Evolutionary conservation across 1,139 yeast species (phyloP), one percentile per base, ranked within the genome.

Genomic region (Entelexis paramagnoliae): DNA sequence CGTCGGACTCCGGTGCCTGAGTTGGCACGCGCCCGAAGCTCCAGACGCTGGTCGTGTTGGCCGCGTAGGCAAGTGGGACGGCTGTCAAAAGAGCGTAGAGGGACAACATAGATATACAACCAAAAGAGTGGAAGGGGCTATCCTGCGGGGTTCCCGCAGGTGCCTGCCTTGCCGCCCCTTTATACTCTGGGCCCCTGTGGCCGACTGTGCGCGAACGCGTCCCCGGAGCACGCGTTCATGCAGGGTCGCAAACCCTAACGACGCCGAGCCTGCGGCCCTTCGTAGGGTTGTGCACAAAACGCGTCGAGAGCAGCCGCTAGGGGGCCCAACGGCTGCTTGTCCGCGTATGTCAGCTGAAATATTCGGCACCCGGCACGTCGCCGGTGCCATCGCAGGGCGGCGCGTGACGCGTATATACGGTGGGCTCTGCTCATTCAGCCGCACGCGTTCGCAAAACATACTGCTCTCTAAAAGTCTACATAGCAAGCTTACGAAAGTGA

Each of bases 81-180:
- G 51, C 42, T 20, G 54, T 19, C 33, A 54, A 43, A 38, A 51
- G 44, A 42, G 51, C n/a, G 47, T 51, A 36, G 22, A 46, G 22
- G 14, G 46, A 33, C 54, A 47, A 51, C 49, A 49, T 50, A 13
- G 14, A 10, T 22, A 6, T 3, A 26, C 22, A 28, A 14, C 24
- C 22, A 36, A 38, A 43, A 13, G 13, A 50, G 19, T 19, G 29
- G n/a, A 22, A 1, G 17, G 8, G 24, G 17, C 43, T 14, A 40
- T 26, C 43, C 43, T 40, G 33, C 43, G 20, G 43, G 22, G 16
- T 3, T 13, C 43, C 28, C 28, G 43, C 43, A 40, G 33, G 43
- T n/a, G 14, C n/a, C 1, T 13, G 22, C 22, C 29, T 19, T 14
- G 13, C 26, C 29, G 2, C 17, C 26, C 46, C 36, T 30, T 42